Evolutionary conservation across 169 alveolate genomes (phyloP).

Genomic region (Miamiensis avidus): DNA sequence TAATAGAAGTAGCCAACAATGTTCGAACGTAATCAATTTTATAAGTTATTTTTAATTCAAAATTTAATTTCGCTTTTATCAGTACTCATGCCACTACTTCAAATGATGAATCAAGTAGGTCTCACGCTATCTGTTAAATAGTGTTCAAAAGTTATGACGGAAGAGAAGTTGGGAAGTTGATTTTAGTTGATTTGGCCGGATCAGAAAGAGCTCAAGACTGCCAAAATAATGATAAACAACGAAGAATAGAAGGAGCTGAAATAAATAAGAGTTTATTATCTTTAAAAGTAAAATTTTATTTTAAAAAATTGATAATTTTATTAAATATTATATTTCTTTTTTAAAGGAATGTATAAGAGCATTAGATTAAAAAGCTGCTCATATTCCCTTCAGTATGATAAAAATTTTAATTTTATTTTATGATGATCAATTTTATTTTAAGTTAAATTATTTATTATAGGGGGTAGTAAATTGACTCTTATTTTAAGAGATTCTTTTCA

Average conservation of each 20-base stretch:
- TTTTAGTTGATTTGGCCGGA: slow-evolving; percentile 88
- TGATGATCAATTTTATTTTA: background rate
- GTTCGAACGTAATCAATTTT: slow-evolving; percentile 9
- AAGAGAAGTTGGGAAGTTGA: slow-evolving; percentile 62
- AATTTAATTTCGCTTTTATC: background rate
- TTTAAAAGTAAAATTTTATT: background rate
- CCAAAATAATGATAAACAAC: slow-evolving; percentile 68
- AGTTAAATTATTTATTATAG: background rate
- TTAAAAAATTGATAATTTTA: background rate
- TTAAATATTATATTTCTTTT: background rate
- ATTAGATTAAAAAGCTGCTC: slow-evolving; percentile 60
- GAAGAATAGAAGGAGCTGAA: slow-evolving; percentile 87
- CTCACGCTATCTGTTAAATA: slow-evolving; percentile 84
- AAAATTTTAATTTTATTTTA: no score
- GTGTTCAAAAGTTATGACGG: slow-evolving; percentile 50
- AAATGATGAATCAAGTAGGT: slow-evolving; percentile 80
- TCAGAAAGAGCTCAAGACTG: slow-evolving; percentile 89
- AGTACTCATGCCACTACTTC: slow-evolving; percentile 83
- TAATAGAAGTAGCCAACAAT: slow-evolving; percentile 22
- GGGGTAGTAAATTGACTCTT: slow-evolving; percentile 74
- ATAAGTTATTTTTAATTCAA: background rate
- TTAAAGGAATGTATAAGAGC: slow-evolving; percentile 87
- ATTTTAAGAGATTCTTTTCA: slow-evolving; percentile 85
- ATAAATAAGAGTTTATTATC: slow-evolving; percentile 82
- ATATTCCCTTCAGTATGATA: slow-evolving; percentile 80